These are phyloP conservation scores for Phytophthora citrophthora DNA, from an alignment of 352 stramenopile species.

Conservation along the genomic window DNA sequence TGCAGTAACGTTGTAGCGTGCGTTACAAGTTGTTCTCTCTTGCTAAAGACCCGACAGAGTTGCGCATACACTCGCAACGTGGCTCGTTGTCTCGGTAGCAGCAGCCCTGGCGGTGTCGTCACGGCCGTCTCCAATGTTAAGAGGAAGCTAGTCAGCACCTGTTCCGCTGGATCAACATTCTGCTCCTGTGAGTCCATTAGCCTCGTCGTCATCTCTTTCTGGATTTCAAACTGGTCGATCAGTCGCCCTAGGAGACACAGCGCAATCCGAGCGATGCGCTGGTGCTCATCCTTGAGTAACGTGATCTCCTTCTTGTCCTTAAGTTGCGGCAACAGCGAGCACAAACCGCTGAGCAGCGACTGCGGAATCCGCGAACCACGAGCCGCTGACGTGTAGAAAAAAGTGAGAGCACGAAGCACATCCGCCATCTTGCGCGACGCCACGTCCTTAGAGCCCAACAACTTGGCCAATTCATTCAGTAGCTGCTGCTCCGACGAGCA, in stretches of 20 bases:
- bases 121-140: conserved; percentile 60
- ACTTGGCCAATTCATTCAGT: conserved; percentile 80
- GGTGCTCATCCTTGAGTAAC: conserved; percentile 55
- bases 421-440: conserved; percentile 76
- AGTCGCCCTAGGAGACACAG: conserved; percentile 68
- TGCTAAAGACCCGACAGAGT: conserved; percentile 55
- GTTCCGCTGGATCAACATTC: conserved; percentile 53
- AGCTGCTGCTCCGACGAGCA: conserved; percentile 85
- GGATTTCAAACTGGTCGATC: conserved; percentile 68
- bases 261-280: conserved; percentile 66
- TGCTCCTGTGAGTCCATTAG: conserved; percentile 37
- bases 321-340: conserved; percentile 64
- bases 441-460: conserved; percentile 62
- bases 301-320: conserved; percentile 74
- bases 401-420: conserved; percentile 70
- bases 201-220: conserved; percentile 18
- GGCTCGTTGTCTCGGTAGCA: conserved; percentile 52
- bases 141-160: conserved; percentile 50
- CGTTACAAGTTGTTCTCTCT: conserved; percentile 53
- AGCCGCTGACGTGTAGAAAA: conserved; percentile 76
- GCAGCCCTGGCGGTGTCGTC: conserved; percentile 48
- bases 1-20: conserved; percentile 49
- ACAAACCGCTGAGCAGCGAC: conserved; percentile 73
- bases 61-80: conserved; percentile 68
- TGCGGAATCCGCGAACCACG: conserved; percentile 51